phyloP scores from a whole-genome alignment of 345 rosid species.

The Toxicodendron radicans region DNA sequence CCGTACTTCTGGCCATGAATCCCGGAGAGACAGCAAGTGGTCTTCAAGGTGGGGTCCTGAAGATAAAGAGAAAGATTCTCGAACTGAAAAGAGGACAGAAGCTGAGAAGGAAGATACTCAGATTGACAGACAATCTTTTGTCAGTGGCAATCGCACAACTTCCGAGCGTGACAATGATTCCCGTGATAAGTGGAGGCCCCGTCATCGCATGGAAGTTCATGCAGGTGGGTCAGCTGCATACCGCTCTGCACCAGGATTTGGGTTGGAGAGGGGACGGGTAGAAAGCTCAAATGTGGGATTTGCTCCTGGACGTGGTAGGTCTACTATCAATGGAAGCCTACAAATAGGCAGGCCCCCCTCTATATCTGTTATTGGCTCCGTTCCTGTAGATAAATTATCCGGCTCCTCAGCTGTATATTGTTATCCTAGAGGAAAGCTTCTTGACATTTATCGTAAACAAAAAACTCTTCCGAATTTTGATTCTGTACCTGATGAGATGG shows the following conservation, averaged over 20 bases:
- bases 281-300: constrained; percentile 70
- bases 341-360: constrained; percentile 41
- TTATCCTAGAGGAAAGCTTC: constrained; percentile 84
- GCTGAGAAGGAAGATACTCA: constrained; percentile 61
- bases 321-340: constrained; percentile 25
- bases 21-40: constrained; percentile 92
- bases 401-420: constrained; percentile 30
- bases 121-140: constrained; percentile 50
- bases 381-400: constrained; percentile 21
- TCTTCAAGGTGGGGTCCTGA: constrained; percentile 99
- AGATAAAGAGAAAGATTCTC: constrained; percentile 79
- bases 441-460: constrained; percentile 59
- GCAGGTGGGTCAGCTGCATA: constrained; percentile 52
- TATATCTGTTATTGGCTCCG: constrained; percentile 26
- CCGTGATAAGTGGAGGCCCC: constrained; percentile 98
- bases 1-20: constrained; percentile 66
- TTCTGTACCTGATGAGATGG: constrained; percentile 54
- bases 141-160: constrained; percentile 39
- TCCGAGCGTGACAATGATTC: constrained; percentile 77
- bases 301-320: constrained; percentile 78
- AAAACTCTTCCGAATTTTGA: constrained; percentile 39
- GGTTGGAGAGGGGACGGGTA: constrained; percentile 56
- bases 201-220: constrained; percentile 77
- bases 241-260: constrained; percentile 89
- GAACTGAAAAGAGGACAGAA: constrained; percentile 63